Evolutionary conservation across 345 rosid species (phyloP).

Genomic region (Pistacia integerrima): DNA sequence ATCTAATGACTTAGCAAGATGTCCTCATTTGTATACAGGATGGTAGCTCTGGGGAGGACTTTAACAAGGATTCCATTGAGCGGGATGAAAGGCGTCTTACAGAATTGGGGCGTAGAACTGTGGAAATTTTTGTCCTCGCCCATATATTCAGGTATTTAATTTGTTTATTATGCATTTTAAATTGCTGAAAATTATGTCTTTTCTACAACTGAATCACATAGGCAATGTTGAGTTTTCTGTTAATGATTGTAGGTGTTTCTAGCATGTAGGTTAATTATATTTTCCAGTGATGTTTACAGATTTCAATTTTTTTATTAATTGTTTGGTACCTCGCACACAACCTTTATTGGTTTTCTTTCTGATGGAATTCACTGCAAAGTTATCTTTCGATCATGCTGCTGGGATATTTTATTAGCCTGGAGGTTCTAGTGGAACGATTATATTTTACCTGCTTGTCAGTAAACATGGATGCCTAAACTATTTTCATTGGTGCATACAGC

Average conservation of each 20-base stretch:
- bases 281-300: too few species aligned
- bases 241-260: not conserved
- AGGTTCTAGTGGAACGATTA: not conserved
- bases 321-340: too few species aligned
- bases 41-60: conserved; percentile 77
- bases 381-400: not conserved
- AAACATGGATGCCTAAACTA: conserved; percentile 10
- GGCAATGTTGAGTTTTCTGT: not conserved
- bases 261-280: not conserved
- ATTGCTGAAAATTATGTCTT: not conserved
- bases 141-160: conserved; percentile 81
- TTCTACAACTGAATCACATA: not conserved
- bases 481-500: conserved; percentile 43
- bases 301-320: too few species aligned
- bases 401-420: not conserved
- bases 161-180: conserved; percentile 2
- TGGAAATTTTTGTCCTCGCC: conserved; percentile 87
- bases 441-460: not conserved
- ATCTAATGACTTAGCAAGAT: not conserved
- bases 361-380: not conserved
- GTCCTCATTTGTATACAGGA: conserved; percentile 49
- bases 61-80: conserved; percentile 69
- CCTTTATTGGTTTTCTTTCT: not conserved
- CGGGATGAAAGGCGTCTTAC: conserved; percentile 92
- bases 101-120: conserved; percentile 85